phyloP scores from a whole-genome alignment of 228 moss, liverwort and hornwort genomes.

The Sphagnum magellanicum region DNA sequence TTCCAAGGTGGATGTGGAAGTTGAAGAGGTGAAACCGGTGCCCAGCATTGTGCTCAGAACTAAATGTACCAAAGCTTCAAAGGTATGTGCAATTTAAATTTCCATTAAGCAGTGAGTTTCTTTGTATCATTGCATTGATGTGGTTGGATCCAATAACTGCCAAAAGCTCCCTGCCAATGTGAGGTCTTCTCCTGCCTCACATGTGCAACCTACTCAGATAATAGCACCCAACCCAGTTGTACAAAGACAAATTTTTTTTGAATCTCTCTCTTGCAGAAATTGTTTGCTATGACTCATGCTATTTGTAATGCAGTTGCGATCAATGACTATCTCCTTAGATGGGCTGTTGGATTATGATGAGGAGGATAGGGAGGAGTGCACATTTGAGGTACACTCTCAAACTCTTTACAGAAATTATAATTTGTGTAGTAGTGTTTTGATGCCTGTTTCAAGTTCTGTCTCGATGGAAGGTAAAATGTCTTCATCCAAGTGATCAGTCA shows the following conservation, averaged over 20 bases:
- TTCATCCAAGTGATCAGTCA: not conserved
- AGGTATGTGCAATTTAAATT: constrained; percentile 26
- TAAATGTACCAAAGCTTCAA: constrained; percentile 74
- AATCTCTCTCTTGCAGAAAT: too few species aligned
- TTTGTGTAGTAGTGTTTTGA: not conserved
- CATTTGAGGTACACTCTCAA: constrained; percentile 62
- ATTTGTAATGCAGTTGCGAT: constrained; percentile 69
- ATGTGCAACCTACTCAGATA: too few species aligned
- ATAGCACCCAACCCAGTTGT: too few species aligned
- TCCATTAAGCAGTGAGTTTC: not conserved
- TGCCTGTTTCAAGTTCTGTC: not conserved
- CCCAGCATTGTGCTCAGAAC: constrained; percentile 72
- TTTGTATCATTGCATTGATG: not conserved
- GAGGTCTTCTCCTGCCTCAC: too few species aligned
- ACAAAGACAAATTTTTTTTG: too few species aligned
- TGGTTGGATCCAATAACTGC: not conserved
- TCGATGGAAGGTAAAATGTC: not conserved
- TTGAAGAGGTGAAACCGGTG: constrained; percentile 56
- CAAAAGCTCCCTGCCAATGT: too few species aligned
- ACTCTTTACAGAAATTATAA: not conserved
- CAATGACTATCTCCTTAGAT: constrained; percentile 96
- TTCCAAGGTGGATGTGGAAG: constrained; percentile 21
- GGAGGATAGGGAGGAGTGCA: constrained; percentile 96
- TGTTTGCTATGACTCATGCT: not conserved
- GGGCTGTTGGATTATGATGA: constrained; percentile 96